These are phyloP conservation scores for Daldinia sp. DNA, from an alignment of 2,329 filamentous ascomycete genomes.

Conservation along the genomic window DNA sequence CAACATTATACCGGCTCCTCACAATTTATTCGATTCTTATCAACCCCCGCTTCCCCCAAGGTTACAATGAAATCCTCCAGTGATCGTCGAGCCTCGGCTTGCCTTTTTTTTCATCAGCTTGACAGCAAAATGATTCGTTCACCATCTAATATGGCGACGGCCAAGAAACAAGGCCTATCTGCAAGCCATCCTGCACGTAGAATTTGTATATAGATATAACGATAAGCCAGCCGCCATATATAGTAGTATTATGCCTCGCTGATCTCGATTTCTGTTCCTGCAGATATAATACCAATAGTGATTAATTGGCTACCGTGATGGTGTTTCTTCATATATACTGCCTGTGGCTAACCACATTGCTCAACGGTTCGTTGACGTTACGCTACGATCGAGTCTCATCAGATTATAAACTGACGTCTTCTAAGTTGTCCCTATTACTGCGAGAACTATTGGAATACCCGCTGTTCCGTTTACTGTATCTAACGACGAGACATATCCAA, in stretches of 20 bases:
- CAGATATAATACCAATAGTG: not conserved
- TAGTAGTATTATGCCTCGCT: not conserved
- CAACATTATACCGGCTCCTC: not conserved
- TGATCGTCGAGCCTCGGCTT: conserved; percentile 2
- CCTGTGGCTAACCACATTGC: conserved; percentile 20
- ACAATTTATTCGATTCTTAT: conserved; percentile 15
- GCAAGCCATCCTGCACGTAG: conserved; percentile 11
- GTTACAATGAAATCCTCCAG: conserved; percentile 26
- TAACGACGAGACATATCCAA: conserved; percentile 39
- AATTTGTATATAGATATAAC: conserved; percentile 18
- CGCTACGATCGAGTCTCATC: not conserved
- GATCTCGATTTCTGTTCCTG: not conserved
- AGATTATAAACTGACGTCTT: conserved; percentile 16
- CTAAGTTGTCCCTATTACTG: conserved; percentile 29
- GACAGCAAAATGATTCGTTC: conserved; percentile 24
- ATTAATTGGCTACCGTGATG: conserved; percentile 4
- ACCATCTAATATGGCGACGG: conserved; percentile 11
- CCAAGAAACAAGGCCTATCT: conserved; percentile 6
- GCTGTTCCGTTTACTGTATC: conserved; percentile 47
- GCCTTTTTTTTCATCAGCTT: conserved; percentile 18
- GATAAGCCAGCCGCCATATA: not conserved
- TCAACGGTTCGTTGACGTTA: conserved; percentile 33
- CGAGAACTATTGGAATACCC: conserved; percentile 46
- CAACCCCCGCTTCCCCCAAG: conserved; percentile 32
- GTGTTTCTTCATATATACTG: conserved; percentile 8